Evolutionary conservation across 257 asterid species (phyloP).

Genomic region (Forsythia viridissima): DNA sequence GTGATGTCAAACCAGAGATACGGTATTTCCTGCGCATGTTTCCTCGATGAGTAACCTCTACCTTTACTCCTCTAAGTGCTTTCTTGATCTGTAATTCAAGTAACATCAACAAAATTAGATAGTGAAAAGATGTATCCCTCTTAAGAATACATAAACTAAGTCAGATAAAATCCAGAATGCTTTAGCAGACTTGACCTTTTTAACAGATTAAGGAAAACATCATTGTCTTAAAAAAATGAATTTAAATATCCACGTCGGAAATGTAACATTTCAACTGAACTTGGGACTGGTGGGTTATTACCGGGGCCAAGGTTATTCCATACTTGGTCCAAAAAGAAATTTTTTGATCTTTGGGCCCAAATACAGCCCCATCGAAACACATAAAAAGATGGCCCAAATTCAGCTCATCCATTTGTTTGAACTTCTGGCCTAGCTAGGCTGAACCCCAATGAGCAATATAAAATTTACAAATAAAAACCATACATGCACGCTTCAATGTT

Average conservation of each 20-base stretch:
- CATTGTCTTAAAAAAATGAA: neutral
- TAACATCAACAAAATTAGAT: neutral
- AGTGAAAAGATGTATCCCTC: neutral
- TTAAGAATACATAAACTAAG: neutral
- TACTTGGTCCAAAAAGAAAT: neutral
- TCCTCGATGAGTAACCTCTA: conserved; percentile 65
- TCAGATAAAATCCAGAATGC: neutral
- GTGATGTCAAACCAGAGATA: conserved; percentile 55
- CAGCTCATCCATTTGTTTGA: neutral
- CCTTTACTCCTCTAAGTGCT: conserved; percentile 65
- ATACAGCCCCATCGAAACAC: neutral
- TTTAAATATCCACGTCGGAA: neutral
- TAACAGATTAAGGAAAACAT: neutral
- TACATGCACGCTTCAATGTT: neutral
- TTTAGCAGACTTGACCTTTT: neutral
- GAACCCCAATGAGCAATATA: neutral
- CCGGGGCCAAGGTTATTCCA: neutral
- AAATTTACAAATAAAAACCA: neutral
- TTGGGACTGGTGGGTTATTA: too few species aligned
- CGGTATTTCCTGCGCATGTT: conserved; percentile 53
- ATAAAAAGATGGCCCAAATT: neutral
- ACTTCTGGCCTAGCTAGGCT: neutral
- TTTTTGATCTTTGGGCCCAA: neutral
- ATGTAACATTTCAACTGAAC: too few species aligned
- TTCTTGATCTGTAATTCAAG: conserved; percentile 44